Conservation (phyloP, 2,329 filamentous ascomycete genomes). For the Fusarium dlaminii region DNA sequence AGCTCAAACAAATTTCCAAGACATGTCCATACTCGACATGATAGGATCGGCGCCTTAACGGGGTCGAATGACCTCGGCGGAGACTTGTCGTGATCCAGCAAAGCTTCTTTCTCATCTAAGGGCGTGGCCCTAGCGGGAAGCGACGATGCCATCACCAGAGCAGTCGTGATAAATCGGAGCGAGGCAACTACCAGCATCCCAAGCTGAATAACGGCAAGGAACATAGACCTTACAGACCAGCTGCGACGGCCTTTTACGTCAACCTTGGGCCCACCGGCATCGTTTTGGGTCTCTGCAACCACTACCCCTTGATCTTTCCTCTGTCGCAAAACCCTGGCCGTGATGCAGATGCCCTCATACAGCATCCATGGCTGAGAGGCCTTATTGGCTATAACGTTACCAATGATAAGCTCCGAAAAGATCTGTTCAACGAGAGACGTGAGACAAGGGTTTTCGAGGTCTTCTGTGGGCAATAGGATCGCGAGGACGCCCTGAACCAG, state of each 20-base stretch:
- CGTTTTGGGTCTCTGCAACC: slow-evolving; percentile 19
- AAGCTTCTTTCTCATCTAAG: slow-evolving; percentile 37
- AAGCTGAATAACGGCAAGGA: slow-evolving; percentile 67
- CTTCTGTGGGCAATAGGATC: slow-evolving; percentile 88
- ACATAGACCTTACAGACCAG: slow-evolving; percentile 58
- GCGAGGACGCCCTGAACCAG: slow-evolving; percentile 85
- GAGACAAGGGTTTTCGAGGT: slow-evolving; percentile 87
- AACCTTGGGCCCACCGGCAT: slow-evolving; percentile 15
- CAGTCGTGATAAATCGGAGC: slow-evolving; percentile 72
- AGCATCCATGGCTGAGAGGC: slow-evolving; percentile 88
- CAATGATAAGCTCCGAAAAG: slow-evolving; percentile 88
- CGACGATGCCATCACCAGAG: slow-evolving; percentile 73
- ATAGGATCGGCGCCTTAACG: slow-evolving; percentile 71
- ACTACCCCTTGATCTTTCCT: slow-evolving; percentile 39
- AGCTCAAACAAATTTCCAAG: slow-evolving; percentile 77
- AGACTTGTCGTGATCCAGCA: slow-evolving; percentile 33
- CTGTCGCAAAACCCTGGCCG: slow-evolving; percentile 57
- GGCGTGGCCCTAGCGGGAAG: slow-evolving; percentile 63
- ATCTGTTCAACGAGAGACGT: slow-evolving; percentile 87
- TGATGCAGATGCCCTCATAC: slow-evolving; percentile 83
- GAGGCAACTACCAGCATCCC: slow-evolving; percentile 65
- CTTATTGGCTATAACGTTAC: slow-evolving; percentile 81
- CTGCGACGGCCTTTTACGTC: slow-evolving; percentile 26
- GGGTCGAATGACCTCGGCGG: slow-evolving; percentile 32
- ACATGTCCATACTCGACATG: slow-evolving; percentile 81